These are phyloP conservation scores for Leccinellum rugosiceps DNA, from an alignment of 768 basidiomycete genomes.

Conservation along the genomic window DNA sequence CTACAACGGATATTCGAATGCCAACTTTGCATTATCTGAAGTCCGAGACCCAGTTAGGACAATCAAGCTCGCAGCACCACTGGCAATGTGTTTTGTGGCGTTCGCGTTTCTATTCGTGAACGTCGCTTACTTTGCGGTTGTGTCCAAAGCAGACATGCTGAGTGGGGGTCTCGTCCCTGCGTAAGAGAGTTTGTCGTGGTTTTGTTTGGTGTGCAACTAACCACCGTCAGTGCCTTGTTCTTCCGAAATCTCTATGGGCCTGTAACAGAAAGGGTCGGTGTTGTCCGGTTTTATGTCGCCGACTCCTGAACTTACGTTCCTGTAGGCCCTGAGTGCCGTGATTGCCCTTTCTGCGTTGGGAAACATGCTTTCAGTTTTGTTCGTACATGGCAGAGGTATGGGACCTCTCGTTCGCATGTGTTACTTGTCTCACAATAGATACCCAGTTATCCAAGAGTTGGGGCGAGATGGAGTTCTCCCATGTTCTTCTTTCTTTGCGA, in stretches of 20 bases:
- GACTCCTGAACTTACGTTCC: constrained; percentile 1
- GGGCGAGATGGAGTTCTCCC: constrained; percentile 72
- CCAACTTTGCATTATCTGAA: constrained; percentile 73
- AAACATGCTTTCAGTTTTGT: constrained; percentile 60
- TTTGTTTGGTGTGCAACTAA: not conserved
- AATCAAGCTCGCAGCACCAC: constrained; percentile 65
- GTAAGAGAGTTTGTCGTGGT: constrained; percentile 35
- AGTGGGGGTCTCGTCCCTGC: constrained; percentile 66
- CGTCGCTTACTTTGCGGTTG: constrained; percentile 71
- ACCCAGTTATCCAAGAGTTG: constrained; percentile 65
- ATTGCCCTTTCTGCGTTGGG: constrained; percentile 66
- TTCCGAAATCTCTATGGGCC: constrained; percentile 72
- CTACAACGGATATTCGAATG: constrained; percentile 69
- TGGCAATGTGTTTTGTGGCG: constrained; percentile 60
- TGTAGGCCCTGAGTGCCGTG: constrained; percentile 54
- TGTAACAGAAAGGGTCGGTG: constrained; percentile 51
- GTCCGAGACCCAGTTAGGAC: constrained; percentile 66
- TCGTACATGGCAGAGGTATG: constrained; percentile 62
- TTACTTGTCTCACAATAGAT: constrained; percentile 1
- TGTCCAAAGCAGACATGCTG: constrained; percentile 66
- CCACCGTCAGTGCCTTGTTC: constrained; percentile 52
- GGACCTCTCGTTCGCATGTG: constrained; percentile 5
- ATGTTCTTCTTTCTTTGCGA: constrained; percentile 62
- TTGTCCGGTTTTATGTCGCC: not conserved
- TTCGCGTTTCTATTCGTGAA: constrained; percentile 63